Evolutionary conservation across 345 rosid species (phyloP), one percentile per base, ranked within the genome.

Genomic region (Balakata baccata): DNA sequence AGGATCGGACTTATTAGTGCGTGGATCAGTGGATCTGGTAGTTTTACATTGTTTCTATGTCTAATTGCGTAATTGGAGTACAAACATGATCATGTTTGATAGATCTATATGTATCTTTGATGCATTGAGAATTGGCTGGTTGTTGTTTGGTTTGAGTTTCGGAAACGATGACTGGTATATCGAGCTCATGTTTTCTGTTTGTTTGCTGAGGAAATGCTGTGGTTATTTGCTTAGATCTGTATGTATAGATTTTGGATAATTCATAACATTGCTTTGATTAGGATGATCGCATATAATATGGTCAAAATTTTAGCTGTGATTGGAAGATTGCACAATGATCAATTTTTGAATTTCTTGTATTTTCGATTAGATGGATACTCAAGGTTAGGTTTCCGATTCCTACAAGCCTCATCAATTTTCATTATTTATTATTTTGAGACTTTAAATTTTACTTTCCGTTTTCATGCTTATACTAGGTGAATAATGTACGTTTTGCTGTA

Each of bases 11-110:
- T 65, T 52, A 8, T 58, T 68, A 37, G 39, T 64, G 46, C 60
- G 52, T 18, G 65, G 70, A 71, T 79, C 71, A 41, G 61, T 16
- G 73, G 75, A 74, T 81, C 74, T 59, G 56, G 37, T 75, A 11
- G n/a, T 43, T 74, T 34, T 13, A 22, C 14, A 37, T 8, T 3
- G 6, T n/a, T 22, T 10, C 11, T 38, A 43, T 18, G 77, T 49
- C 46, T 54, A 7, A 16, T 53, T 29, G 74, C 7, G 22, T 59
- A 68, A 43, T 39, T 43, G 39, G 61, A 58, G 16, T 49, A 11
- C 62, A 74, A 71, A 43, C 78, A 63, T 7, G 38, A 47, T 53
- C 16, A 12, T 5, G 34, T 56, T 23, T 54, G 17, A 7, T 70
- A 72, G 81, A 81, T 83, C 83, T 77, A 4, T 56, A 7, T 59